Base-by-base conservation (phyloP, 768 basidiomycete species). In the Rhodotorula toruloides region DNA sequence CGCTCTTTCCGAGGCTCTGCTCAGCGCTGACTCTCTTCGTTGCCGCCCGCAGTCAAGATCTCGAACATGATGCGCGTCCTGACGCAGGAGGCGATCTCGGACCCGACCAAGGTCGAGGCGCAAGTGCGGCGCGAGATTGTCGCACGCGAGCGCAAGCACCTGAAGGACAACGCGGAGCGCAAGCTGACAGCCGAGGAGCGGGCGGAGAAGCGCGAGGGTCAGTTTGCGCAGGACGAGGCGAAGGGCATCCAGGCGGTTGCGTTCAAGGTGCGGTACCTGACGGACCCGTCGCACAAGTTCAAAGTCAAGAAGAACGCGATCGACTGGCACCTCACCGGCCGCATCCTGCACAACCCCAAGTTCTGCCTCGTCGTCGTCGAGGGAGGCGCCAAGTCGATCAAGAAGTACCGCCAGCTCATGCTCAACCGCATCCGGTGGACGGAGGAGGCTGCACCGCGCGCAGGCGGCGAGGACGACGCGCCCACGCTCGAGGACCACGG, bases 301-400 rank as follows among this genome's bases (percentile, higher is more conserved):
- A 99, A 98, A 81, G 89, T 97, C 58, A 86, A 89, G 64, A 92
- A 90, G 81, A 98, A 98, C 74, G 96, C 96, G 1, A 89, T 94
- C 74, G 91, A 96, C 76, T 82, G 87, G 76, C 86, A 84, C 66
- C 81, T 98, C 21, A 87, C 90, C 0, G 96, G 96, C 16, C 80
- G 93, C 42, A 91, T 89, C 74, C 87, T 96, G 74, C 91, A 91
- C 83, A 86, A 93, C 75, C 88, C 91, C 0, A 79, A 83, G 37
- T 97, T 97, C 81, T 87, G 83, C 74, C 83, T 98, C 81, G 85
- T 99, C 53, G 89, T 94, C 72, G 90, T 96, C 63, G 96, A 99
- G 77, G 96, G 96, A 46, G 88, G 88, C 0, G 79, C 83, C 42
- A 93, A 90, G 77, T 87, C 86, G 65, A 84, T 97, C 71, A 86